Base-by-base conservation (phyloP, 2,329 filamentous ascomycete species). In the Myriosclerotinia duriaeana region DNA sequence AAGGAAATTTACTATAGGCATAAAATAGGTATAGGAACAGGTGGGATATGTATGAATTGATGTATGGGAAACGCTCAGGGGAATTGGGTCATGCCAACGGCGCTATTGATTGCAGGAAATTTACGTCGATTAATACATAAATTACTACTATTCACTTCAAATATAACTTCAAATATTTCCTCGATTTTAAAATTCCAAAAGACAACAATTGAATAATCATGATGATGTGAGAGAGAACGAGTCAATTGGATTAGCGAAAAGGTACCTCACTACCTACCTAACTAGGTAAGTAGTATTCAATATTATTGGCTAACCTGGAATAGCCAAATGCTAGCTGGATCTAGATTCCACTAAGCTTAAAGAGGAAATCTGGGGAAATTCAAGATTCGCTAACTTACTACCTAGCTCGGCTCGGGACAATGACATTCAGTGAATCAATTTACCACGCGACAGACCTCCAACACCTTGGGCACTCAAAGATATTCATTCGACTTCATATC, bases 31-130 rank as follows among this genome's bases (percentile, higher is more conserved):
- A 50, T 20, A 8, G 58, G 58, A 26, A 38, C 15, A 38, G 46
- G 58, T 44, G 36, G 38, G 46, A 6, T 53, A 30, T 63, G 36
- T 63, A 63, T 63, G 60, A 63, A 63, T 17, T 42, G 42, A 63
- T 63, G 34, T 40, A 42, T 42, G 48, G 36, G 48, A 52, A 42
- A 34, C 14, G 20, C 17, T 14, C 11, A 17, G 59, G 48, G 34
- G 22, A 40, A 42, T 63, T 15, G 2, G 48, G 58, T 14, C 34
- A 60, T 36, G 34, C 22, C 56, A 20, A 38, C 12, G 20, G 58
- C 17, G 44, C 4, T 50, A 26, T 50, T 60, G 22, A 26, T 50
- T 50, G 34, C 14, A 9, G 8, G 34, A 36, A 17, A 26, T 26
- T 26, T 26, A 26, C 26, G 26, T 26, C 26, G 2, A 26, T 26